Evolutionary conservation across 2,329 filamentous ascomycete genomes (phyloP), one percentile per base, ranked within the genome.

Genomic region (Fusarium pseudonygamai): DNA sequence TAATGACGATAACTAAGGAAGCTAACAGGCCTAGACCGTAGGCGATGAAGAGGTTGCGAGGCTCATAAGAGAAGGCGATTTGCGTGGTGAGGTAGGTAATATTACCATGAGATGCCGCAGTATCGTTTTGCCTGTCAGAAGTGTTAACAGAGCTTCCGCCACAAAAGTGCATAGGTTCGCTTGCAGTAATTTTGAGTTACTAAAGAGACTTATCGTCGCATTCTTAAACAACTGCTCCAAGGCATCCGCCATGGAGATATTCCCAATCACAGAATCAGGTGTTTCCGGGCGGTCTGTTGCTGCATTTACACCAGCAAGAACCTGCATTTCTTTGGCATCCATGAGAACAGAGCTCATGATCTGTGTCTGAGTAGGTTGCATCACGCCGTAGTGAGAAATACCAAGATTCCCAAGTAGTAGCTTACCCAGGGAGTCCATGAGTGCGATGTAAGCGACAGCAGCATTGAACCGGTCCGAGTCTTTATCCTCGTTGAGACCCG

Each of bases 21-120:
- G 58, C 20, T 0, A 65, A 1, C 2, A 50, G 0, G 0, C 69
- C 56, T 5, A 61, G 6, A 0, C 70, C 60, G 12, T 72, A 72
- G 0, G 70, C 68, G 3, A 72, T 69, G 2, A 49, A 56, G 4
- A 72, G 46, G 3, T 72, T 72, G 8, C 64, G 60, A 13, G 70
- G 64, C 8, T 55, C 32, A 18, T 72, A 72, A 0, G 26, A 47
- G 1, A 34, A 72, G 1, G 37, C 68, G 1, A 61, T 72, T 8
- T 72, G 60, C 0, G 69, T 2, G 4, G 68, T 57, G 0, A 43
- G n/a, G 0, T 45, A 43, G 0, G 69, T 64, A 0, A 72, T 22
- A 4, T 55, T 20, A 11, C 52, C 64, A 2, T 18, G 20, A 1
- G 70, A 60, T 14, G 56, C 45, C 2, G 10, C 4, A 5, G 67